phyloP scores from a whole-genome alignment of 2,329 filamentous ascomycete genomes.

The Fusarium nelsonii region DNA sequence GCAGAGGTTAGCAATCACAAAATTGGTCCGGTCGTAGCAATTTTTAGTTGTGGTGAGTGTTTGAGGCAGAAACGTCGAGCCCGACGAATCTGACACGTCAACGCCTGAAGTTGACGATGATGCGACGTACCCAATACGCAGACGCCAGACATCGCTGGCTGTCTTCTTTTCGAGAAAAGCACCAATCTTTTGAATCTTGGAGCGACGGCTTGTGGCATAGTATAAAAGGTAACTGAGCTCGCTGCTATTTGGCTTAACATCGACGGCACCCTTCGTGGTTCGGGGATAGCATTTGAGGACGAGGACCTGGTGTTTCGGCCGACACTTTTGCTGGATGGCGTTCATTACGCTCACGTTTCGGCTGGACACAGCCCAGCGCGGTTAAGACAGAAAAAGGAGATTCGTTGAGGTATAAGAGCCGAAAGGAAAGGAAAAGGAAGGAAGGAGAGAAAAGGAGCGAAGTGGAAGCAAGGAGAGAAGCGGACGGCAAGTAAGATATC shows the following conservation, averaged over 20 bases:
- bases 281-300: conserved; percentile 97
- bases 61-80: background rate
- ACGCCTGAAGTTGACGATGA: conserved; percentile 18
- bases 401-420: background rate
- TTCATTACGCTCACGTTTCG: conserved; percentile 63
- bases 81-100: conserved; percentile 30
- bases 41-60: background rate
- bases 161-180: conserved; percentile 95
- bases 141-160: conserved; percentile 88
- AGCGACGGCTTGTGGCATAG: conserved; percentile 93
- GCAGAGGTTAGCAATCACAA: conserved; percentile 14
- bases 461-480: conserved; percentile 11
- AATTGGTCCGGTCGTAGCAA: background rate
- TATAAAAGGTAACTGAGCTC: conserved; percentile 97
- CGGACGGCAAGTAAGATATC: conserved; percentile 6
- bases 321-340: conserved; percentile 75
- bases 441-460: background rate
- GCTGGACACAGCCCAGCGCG: conserved; percentile 40
- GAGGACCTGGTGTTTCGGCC: conserved; percentile 96
- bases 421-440: background rate
- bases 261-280: conserved; percentile 88
- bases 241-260: conserved; percentile 95
- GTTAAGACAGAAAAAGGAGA: conserved; percentile 10
- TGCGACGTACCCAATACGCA: conserved; percentile 79
- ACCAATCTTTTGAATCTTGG: conserved; percentile 96